phyloP scores from a whole-genome alignment of 2,329 filamentous ascomycete species.

The Chaetomium sp. region DNA sequence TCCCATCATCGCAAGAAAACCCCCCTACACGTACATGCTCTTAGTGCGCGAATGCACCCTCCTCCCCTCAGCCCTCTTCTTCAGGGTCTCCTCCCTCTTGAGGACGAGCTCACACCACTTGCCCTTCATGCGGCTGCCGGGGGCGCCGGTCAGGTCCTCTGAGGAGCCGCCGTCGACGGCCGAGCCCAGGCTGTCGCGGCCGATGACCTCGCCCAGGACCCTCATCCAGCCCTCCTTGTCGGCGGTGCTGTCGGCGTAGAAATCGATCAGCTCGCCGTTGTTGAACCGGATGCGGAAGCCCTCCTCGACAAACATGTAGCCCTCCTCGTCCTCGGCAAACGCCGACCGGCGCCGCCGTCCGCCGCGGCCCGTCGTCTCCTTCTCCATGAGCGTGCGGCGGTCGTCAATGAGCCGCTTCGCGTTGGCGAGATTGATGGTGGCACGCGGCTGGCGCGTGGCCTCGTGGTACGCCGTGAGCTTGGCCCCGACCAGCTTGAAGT shows the following conservation, averaged over 20 bases:
- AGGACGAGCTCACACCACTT: constrained; percentile 71
- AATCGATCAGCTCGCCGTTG: constrained; percentile 97
- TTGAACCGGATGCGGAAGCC: constrained; percentile 98
- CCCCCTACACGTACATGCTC: constrained; percentile 55
- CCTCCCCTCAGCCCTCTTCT: constrained; percentile 55
- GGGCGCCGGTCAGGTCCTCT: constrained; percentile 46
- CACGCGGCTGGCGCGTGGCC: constrained; percentile 89
- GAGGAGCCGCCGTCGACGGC: background rate
- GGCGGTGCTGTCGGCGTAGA: constrained; percentile 85
- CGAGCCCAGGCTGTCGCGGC: constrained; percentile 53
- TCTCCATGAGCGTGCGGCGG: constrained; percentile 77
- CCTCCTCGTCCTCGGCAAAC: constrained; percentile 97
- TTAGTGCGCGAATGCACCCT: constrained; percentile 60
- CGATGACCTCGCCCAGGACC: constrained; percentile 72
- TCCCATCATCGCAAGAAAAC: constrained; percentile 6
- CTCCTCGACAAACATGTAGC: constrained; percentile 99
- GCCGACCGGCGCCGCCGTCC: constrained; percentile 87
- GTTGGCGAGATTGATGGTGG: constrained; percentile 94
- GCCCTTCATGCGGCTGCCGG: constrained; percentile 48
- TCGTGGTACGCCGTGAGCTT: constrained; percentile 97
- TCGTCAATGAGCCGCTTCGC: constrained; percentile 94
- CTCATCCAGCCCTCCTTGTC: constrained; percentile 97
- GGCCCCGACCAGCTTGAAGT: constrained; percentile 89
- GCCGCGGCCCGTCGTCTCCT: constrained; percentile 74
- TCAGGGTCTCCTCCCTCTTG: constrained; percentile 63